A percentile compares a stretch with the other conserved stretches of the same genome.
phyloP scores from a whole-genome alignment of 192 early-diverging fungal genomes.

The Backusella psychrophila region DNA sequence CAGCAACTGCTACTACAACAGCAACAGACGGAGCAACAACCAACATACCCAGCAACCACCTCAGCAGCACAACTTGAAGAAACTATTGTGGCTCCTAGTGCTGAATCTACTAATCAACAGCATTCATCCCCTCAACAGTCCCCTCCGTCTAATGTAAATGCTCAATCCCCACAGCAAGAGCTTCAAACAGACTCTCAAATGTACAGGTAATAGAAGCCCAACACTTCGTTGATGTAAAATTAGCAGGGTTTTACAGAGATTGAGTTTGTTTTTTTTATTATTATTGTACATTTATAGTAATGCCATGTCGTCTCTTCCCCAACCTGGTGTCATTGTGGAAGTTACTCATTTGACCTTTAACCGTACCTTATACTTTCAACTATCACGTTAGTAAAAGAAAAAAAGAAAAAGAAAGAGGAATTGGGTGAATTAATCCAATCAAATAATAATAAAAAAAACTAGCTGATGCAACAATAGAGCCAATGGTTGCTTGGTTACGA shows the following conservation, averaged over 20 bases:
- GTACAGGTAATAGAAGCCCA: background rate
- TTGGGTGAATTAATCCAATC: background rate
- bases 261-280: background rate
- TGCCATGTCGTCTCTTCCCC: slow-evolving; percentile 5
- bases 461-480: slow-evolving; percentile 41
- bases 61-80: background rate
- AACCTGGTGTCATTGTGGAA: slow-evolving; percentile 26
- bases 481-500: slow-evolving; percentile 35
- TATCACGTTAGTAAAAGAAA: slow-evolving; percentile 25
- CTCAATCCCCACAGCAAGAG: background rate
- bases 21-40: background rate
- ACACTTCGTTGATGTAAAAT: too few relatives aligned
- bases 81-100: background rate
- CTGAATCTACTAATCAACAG: background rate
- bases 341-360: slow-evolving; percentile 30
- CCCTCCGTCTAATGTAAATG: background rate
- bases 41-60: background rate
- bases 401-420: background rate
- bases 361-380: slow-evolving; percentile 32
- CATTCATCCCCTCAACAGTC: slow-evolving; percentile 14
- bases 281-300: background rate
- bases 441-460: background rate
- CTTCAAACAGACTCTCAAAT: background rate
- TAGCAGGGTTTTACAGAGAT: background rate
- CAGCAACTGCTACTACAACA: slow-evolving; percentile 1